Evolutionary conservation across 2,329 filamentous ascomycete genomes (phyloP).

Genomic region (Clarireedia hainanense): DNA sequence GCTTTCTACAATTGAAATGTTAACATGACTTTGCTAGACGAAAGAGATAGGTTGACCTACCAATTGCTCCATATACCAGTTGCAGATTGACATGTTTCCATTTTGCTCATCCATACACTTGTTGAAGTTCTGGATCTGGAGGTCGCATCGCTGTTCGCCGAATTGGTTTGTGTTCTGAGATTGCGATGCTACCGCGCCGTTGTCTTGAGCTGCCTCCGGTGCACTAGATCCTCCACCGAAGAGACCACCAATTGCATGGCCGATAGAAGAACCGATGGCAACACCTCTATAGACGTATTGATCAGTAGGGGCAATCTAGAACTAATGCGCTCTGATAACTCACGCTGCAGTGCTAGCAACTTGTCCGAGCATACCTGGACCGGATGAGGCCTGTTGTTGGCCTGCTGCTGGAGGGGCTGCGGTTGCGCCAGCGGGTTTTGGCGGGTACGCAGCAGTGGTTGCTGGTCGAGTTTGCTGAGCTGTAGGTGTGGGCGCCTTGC

Average conservation of each 20-base stretch:
- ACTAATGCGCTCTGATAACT: constrained; percentile 34
- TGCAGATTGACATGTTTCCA: constrained; percentile 92
- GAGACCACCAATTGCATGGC: constrained; percentile 85
- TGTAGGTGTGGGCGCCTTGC: constrained; percentile 41
- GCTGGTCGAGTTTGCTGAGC: constrained; percentile 61
- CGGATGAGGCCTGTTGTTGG: constrained; percentile 38
- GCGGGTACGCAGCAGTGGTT: constrained; percentile 50
- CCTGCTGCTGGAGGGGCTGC: constrained; percentile 37
- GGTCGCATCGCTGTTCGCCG: constrained; percentile 62
- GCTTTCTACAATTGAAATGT: constrained; percentile 51
- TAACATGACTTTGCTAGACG: constrained; percentile 20
- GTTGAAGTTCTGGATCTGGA: constrained; percentile 77
- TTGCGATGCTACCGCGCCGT: constrained; percentile 44
- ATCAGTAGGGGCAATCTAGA: not conserved
- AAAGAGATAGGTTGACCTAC: constrained; percentile 28
- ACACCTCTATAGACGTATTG: constrained; percentile 61
- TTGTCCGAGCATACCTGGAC: constrained; percentile 85
- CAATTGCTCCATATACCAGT: constrained; percentile 97
- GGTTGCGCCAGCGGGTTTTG: constrained; percentile 41
- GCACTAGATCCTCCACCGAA: constrained; percentile 67
- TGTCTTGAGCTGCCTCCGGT: constrained; percentile 43
- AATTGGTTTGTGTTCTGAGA: constrained; percentile 45
- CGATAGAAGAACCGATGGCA: constrained; percentile 89
- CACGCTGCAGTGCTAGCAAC: constrained; percentile 98
- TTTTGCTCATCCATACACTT: constrained; percentile 94